phyloP scores from a whole-genome alignment of 805 yeast genomes.

The Zygoascus bituminiphila region DNA sequence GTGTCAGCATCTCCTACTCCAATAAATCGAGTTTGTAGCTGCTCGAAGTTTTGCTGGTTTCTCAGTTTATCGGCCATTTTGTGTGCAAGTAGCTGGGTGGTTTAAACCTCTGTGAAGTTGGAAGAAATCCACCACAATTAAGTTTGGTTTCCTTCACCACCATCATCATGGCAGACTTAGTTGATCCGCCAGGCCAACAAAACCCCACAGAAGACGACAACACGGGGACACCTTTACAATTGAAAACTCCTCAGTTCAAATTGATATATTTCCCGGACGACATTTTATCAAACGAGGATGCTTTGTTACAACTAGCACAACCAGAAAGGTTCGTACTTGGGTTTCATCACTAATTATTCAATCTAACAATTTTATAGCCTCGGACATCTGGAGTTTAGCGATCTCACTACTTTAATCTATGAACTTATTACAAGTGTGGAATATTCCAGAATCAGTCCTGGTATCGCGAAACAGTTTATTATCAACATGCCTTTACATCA shows the following conservation, averaged over 20 bases:
- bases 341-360: background rate
- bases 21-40: slow-evolving; percentile 50
- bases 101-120: background rate
- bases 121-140: too few relatives aligned
- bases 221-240: too few relatives aligned
- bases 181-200: background rate
- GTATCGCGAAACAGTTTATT: slow-evolving; percentile 4
- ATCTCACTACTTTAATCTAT: slow-evolving; percentile 10
- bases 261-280: background rate
- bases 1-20: slow-evolving; percentile 53
- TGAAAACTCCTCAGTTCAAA: background rate
- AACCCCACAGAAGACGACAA: background rate
- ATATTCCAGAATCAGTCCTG: slow-evolving; percentile 4
- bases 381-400: background rate
- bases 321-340: background rate
- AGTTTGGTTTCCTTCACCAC: background rate
- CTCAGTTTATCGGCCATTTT: slow-evolving; percentile 53
- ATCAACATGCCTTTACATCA: background rate
- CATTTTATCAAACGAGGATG: background rate
- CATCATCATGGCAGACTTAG: background rate
- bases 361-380: background rate
- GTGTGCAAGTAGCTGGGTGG: background rate
- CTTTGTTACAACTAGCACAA: background rate
- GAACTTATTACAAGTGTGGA: slow-evolving; percentile 12
- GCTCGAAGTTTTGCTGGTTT: slow-evolving; percentile 49